Conservation (phyloP, 768 basidiomycete species). For the Coprinopsis sp. region DNA sequence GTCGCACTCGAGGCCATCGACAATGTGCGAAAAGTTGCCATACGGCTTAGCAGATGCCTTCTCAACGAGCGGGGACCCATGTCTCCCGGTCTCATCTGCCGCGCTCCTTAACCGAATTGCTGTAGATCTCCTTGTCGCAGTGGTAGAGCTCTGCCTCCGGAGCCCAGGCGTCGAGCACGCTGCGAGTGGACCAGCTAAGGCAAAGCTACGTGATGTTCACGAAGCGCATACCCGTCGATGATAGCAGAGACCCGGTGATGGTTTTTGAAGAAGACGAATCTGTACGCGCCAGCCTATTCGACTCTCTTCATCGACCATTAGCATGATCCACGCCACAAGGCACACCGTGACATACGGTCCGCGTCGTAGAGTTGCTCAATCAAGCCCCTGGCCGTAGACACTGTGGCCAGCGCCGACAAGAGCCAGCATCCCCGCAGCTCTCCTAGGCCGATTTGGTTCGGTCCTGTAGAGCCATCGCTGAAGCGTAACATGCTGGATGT, state of each 20-base stretch:
- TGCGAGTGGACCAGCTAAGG: conserved; percentile 10
- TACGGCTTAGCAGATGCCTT: conserved; percentile 49
- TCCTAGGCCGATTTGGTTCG: conserved; percentile 48
- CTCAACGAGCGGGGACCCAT: conserved; percentile 44
- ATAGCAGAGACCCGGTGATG: conserved; percentile 20
- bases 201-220: neutral
- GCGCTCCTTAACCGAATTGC: conserved; percentile 29
- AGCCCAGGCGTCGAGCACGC: conserved; percentile 37
- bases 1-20: conserved; percentile 34
- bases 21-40: conserved; percentile 35
- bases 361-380: conserved; percentile 47
- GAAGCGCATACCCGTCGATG: conserved; percentile 37
- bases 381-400: conserved; percentile 35
- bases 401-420: conserved; percentile 43
- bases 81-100: conserved; percentile 34
- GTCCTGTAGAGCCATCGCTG: conserved; percentile 14
- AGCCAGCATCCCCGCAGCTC: conserved; percentile 51
- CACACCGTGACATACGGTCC: conserved; percentile 12
- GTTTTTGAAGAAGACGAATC: conserved; percentile 42
- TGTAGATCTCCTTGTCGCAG: conserved; percentile 36
- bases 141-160: conserved; percentile 41
- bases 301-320: conserved; percentile 25
- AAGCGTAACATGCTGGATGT: conserved; percentile 22
- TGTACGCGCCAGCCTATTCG: conserved; percentile 43
- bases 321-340: neutral